Evolutionary conservation across 495 filamentous ascomycete species (phyloP).

Genomic region (Penicillium bialowiezense): DNA sequence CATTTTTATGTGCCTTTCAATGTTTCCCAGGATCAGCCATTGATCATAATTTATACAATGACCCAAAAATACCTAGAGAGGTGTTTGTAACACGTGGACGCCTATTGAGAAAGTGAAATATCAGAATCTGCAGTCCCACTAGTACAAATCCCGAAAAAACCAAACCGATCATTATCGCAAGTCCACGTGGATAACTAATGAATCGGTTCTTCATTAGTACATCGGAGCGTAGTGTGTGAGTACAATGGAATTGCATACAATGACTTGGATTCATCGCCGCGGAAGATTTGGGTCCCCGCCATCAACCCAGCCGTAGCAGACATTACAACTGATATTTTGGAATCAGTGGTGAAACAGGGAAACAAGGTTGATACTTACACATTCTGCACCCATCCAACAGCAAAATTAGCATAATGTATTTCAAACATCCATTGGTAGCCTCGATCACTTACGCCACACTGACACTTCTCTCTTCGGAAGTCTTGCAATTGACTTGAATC

Average conservation of each 20-base stretch:
- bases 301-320: constrained; percentile 27
- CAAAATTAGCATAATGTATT: too few species aligned
- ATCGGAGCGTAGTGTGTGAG: neutral
- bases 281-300: constrained; percentile 33
- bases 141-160: too few species aligned
- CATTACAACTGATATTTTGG: constrained; percentile 27
- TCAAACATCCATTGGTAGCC: too few species aligned
- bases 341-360: neutral
- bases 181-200: constrained; percentile 15
- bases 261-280: constrained; percentile 16
- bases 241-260: constrained; percentile 4
- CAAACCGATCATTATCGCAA: too few species aligned
- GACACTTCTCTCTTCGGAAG: constrained; percentile 27
- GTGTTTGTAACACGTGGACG: too few species aligned
- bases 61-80: too few species aligned
- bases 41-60: too few species aligned
- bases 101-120: too few species aligned
- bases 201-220: neutral
- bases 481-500: constrained; percentile 30
- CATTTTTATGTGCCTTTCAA: too few species aligned
- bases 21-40: too few species aligned
- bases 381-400: constrained; percentile 12
- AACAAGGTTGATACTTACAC: constrained; percentile 18
- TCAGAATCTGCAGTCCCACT: too few species aligned
- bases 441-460: constrained; percentile 27